These are phyloP conservation scores for Giardia duodenalis DNA, from an alignment of 208 protist genomes.

Conservation along the genomic window DNA sequence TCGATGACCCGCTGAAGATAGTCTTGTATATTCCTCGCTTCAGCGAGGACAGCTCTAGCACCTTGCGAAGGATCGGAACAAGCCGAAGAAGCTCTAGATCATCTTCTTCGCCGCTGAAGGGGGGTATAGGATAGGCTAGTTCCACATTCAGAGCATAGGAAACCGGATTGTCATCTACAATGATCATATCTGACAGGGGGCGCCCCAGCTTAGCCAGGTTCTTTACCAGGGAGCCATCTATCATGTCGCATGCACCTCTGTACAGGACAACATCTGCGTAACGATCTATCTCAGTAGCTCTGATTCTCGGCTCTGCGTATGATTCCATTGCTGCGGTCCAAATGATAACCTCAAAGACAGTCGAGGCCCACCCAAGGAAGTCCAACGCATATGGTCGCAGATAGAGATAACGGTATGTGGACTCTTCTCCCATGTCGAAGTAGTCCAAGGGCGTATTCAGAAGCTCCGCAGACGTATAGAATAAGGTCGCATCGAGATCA, in stretches of 20 bases:
- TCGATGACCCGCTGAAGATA: background rate
- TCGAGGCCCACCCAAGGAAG: background rate
- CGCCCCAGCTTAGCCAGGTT: background rate
- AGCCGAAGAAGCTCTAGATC: background rate
- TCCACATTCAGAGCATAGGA: background rate
- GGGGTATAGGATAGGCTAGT: background rate
- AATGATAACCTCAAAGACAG: background rate
- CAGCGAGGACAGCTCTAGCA: background rate
- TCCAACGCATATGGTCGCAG: background rate
- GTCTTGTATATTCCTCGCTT: background rate
- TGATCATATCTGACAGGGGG: background rate
- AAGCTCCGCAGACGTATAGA: background rate
- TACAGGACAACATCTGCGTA: background rate
- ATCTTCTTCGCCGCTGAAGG: background rate
- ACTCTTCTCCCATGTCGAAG: background rate
- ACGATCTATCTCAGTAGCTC: background rate
- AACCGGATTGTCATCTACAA: background rate
- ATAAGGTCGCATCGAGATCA: background rate
- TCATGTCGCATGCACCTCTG: background rate
- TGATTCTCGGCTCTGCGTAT: background rate
- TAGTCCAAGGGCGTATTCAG: background rate
- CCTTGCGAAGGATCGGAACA: background rate
- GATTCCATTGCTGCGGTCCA: background rate
- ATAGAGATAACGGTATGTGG: background rate
- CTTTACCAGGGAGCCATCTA: background rate